A percentile compares a stretch with the other conserved stretches of the same genome.
phyloP scores from a whole-genome alignment of 768 basidiomycete species.

The Naematelia aurantialba region DNA sequence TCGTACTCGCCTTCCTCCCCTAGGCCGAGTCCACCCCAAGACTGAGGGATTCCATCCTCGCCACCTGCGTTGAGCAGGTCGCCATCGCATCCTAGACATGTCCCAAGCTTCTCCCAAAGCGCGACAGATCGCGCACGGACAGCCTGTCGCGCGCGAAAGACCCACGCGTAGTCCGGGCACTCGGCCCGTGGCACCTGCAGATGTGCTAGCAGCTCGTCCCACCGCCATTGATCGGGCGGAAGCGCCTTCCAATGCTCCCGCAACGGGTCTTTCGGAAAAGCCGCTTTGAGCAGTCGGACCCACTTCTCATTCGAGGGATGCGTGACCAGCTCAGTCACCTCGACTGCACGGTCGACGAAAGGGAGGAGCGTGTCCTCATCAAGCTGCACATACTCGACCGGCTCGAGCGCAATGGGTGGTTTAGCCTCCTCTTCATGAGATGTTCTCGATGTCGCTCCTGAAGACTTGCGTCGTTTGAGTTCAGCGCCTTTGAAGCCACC shows the following conservation, averaged over 20 bases:
- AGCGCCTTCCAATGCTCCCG: conserved; percentile 54
- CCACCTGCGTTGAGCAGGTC: conserved; percentile 58
- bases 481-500: conserved; percentile 40
- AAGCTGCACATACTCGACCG: conserved; percentile 49
- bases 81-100: conserved; percentile 78
- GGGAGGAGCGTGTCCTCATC: conserved; percentile 71
- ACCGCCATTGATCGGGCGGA: conserved; percentile 66
- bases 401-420: conserved; percentile 40
- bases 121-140: conserved; percentile 73
- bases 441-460: conserved; percentile 9
- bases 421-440: not conserved
- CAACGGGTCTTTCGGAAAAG: conserved; percentile 43
- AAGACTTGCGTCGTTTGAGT: conserved; percentile 36
- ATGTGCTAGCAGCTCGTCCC: conserved; percentile 64
- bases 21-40: conserved; percentile 38
- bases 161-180: conserved; percentile 70
- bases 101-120: conserved; percentile 87
- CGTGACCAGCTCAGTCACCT: conserved; percentile 67
- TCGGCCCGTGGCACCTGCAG: conserved; percentile 55
- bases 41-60: conserved; percentile 46
- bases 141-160: conserved; percentile 67
- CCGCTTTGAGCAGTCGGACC: conserved; percentile 43
- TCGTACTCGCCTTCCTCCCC: conserved; percentile 41
- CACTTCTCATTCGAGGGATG: conserved; percentile 59
- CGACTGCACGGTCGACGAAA: conserved; percentile 75